Base-by-base conservation (phyloP, 1,284 basidiomycete species). In the Coriolopsis trogii region DNA sequence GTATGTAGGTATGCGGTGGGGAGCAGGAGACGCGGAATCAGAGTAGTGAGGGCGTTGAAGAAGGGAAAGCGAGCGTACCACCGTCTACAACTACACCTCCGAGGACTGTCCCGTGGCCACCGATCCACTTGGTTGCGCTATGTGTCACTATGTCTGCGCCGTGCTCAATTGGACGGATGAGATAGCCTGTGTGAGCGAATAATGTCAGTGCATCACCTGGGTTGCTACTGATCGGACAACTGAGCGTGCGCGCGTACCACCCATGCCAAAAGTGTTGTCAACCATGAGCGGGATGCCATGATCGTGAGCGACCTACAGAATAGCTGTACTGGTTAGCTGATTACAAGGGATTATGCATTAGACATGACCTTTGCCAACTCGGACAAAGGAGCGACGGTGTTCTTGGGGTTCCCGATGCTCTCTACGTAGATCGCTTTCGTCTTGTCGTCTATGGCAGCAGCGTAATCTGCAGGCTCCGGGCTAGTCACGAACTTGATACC, bases 111-210 rank as follows among this genome's bases (percentile, higher is more conserved):
- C 93, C 91, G 67, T 93, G 92, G 0, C 92, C 91, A 29, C 91
- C 89, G 49, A 94, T 92, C 93, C 93, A 95, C 68, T 95, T 95
- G 2, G 92, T 94, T 1, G 91, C 91, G 55, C 86, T 89, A 72
- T 94, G 89, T 7, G 93, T 88, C 49, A 95, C 79, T 51, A 95
- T 90, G 65, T 95, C 34, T 3, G 91, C 92, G 16, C 93, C 93
- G 57, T 85, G 79, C 28, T 88, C 81, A 52, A 94, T 84, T 12
- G 92, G 91, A 2, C 80, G 76, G 51, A 89, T 69, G 33, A 91
- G 75, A 65, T 88, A 92, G 15, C 88, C 85, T 82, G 46, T 33
- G 18, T 18, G 40, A 15, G 26, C n/a, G 23, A 20, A 12, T 15
- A 26, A 38, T 58, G 30, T 36, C 56, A 51, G 26, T 8, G n/a